A percentile compares a stretch with the other conserved stretches of the same genome.
These are phyloP conservation scores for Arthrocladium fulminans DNA, from an alignment of 2,329 filamentous ascomycete genomes.

Conservation along the genomic window DNA sequence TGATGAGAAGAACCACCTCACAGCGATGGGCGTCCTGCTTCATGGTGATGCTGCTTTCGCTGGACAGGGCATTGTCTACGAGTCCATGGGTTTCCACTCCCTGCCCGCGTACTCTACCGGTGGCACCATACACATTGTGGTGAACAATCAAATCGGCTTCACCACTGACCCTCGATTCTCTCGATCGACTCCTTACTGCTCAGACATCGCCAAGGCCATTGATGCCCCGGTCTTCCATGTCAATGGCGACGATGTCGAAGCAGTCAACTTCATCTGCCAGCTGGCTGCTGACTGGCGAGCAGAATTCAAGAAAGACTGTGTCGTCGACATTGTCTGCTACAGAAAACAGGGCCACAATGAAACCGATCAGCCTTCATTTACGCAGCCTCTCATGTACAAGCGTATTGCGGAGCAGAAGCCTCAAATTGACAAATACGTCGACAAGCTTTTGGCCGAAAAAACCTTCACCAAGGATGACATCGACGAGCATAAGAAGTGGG, in stretches of 20 bases:
- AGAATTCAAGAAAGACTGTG: slow-evolving; percentile 96
- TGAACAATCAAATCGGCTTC: slow-evolving; percentile 99
- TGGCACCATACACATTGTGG: slow-evolving; percentile 90
- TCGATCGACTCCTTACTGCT: slow-evolving; percentile 96
- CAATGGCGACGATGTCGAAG: slow-evolving; percentile 96
- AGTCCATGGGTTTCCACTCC: slow-evolving; percentile 95
- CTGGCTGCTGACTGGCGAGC: slow-evolving; percentile 95
- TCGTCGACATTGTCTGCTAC: slow-evolving; percentile 98
- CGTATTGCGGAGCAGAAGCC: slow-evolving; percentile 76
- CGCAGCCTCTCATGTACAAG: slow-evolving; percentile 99
- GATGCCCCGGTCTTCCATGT: slow-evolving; percentile 98
- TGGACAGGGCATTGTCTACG: slow-evolving; percentile 93
- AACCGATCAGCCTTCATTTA: slow-evolving; percentile 98
- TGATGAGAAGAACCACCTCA: slow-evolving; percentile 78
- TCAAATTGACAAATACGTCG: slow-evolving; percentile 82
- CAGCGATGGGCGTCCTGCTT: slow-evolving; percentile 89
- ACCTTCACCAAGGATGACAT: slow-evolving; percentile 97
- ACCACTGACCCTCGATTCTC: slow-evolving; percentile 96
- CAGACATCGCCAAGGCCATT: slow-evolving; percentile 97
- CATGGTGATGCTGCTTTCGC: slow-evolving; percentile 97
- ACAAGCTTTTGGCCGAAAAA: slow-evolving; percentile 82
- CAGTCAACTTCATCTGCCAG: slow-evolving; percentile 96
- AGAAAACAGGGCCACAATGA: slow-evolving; percentile 99
- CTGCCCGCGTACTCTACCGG: slow-evolving; percentile 94
- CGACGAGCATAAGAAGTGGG: slow-evolving; percentile 99